Evolutionary conservation across 129 eudicot species (phyloP).

Genomic region (Flaveria bidentis): DNA sequence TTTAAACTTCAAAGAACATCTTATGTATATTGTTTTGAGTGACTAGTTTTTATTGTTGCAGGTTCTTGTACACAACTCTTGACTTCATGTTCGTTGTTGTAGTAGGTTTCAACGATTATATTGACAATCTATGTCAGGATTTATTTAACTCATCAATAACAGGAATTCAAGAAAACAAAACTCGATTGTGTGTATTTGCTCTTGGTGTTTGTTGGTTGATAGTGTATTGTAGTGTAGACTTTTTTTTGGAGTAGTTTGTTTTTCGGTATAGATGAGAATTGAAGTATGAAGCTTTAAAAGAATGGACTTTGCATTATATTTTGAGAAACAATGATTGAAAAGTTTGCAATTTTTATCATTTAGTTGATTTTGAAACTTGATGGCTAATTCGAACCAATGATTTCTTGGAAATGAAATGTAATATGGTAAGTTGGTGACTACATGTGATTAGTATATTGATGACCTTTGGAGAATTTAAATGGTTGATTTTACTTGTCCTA

Average conservation of each 20-base stretch:
- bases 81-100: slow-evolving; percentile 3
- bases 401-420: neutral
- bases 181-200: neutral
- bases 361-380: neutral
- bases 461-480: neutral
- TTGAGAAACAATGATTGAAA: slow-evolving; percentile 6
- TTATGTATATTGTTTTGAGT: neutral
- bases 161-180: neutral
- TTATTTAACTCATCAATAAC: slow-evolving; percentile 1
- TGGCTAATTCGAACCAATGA: neutral
- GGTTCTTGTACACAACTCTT: slow-evolving; percentile 17
- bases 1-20: neutral
- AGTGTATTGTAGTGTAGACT: neutral
- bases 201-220: neutral
- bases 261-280: neutral
- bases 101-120: neutral
- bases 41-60: slow-evolving; percentile 16
- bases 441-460: too few relatives aligned
- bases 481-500: neutral
- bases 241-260: neutral
- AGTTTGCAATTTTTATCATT: neutral
- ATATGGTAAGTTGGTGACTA: neutral
- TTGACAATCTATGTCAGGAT: neutral
- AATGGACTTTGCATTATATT: slow-evolving; percentile 3
- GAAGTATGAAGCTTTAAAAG: neutral